Evolutionary conservation across 2,329 filamentous ascomycete species (phyloP).

Genomic region (Hypoxylon sp.): DNA sequence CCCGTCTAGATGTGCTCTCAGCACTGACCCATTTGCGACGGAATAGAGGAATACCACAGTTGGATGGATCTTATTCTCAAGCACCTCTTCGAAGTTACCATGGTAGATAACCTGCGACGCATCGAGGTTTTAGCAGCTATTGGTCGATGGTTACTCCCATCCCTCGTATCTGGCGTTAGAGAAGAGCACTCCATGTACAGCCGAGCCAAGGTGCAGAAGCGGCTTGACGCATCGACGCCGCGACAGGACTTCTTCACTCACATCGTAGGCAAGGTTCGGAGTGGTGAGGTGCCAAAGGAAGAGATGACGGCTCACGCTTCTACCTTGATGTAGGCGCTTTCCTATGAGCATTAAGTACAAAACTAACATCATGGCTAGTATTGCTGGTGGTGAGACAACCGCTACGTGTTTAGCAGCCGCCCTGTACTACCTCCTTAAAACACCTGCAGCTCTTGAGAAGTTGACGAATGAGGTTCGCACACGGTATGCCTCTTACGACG

Average conservation of each 20-base stretch:
- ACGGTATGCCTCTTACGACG: conserved; percentile 28
- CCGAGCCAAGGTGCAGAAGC: conserved; percentile 1
- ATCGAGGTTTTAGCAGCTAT: background rate
- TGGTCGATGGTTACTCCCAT: background rate
- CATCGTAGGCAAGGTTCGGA: conserved; percentile 14
- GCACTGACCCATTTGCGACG: too few relatives aligned
- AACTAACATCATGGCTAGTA: background rate
- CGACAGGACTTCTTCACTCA: conserved; percentile 26
- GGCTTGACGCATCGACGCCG: background rate
- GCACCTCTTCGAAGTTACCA: background rate
- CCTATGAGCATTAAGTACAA: conserved; percentile 4
- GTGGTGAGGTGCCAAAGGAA: conserved; percentile 22
- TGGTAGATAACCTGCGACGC: background rate
- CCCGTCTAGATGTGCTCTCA: too few relatives aligned
- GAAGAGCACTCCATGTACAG: conserved; percentile 1
- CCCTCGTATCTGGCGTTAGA: background rate
- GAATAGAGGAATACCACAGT: background rate
- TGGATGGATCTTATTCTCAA: conserved; percentile 1
- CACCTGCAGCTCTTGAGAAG: background rate
- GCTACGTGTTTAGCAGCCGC: background rate
- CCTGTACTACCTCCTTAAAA: background rate
- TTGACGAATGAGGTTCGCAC: conserved; percentile 24
- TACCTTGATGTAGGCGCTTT: conserved; percentile 13
- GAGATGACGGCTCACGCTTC: conserved; percentile 30
- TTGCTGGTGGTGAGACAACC: conserved; percentile 1